Evolutionary conservation across 805 yeast species (phyloP).

Genomic region (Candida chilensis): DNA sequence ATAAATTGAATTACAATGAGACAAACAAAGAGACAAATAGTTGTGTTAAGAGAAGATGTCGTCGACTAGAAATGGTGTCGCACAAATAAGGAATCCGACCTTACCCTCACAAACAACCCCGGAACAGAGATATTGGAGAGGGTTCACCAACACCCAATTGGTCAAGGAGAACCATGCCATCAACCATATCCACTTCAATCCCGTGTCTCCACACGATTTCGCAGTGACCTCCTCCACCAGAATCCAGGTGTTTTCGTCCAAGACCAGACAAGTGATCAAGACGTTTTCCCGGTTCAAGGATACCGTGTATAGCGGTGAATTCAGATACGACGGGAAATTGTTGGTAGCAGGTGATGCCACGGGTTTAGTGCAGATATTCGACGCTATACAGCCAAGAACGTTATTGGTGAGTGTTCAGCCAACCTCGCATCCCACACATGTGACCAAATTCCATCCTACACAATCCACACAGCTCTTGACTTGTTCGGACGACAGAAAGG

Average conservation of each 20-base stretch:
- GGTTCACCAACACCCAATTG: slow-evolving; percentile 73
- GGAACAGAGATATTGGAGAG: slow-evolving; percentile 91
- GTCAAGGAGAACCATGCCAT: slow-evolving; percentile 93
- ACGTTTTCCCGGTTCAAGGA: slow-evolving; percentile 86
- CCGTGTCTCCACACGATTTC: slow-evolving; percentile 78
- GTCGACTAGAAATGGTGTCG: slow-evolving; percentile 54
- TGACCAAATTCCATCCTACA: slow-evolving; percentile 83
- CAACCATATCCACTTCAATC: slow-evolving; percentile 81
- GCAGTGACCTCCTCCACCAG: slow-evolving; percentile 90
- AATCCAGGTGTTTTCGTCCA: slow-evolving; percentile 88
- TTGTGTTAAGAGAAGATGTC: too few species aligned
- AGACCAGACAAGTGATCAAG: slow-evolving; percentile 83
- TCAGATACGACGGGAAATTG: slow-evolving; percentile 83
- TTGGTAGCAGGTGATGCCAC: slow-evolving; percentile 93
- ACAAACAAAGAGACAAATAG: too few species aligned
- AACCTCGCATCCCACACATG: slow-evolving; percentile 83
- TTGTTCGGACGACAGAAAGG: slow-evolving; percentile 86
- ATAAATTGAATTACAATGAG: too few species aligned
- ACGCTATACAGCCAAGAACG: slow-evolving; percentile 71
- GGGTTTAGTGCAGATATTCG: slow-evolving; percentile 87
- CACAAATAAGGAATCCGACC: slow-evolving; percentile 60
- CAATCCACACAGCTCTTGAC: slow-evolving; percentile 68
- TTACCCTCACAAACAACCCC: slow-evolving; percentile 83
- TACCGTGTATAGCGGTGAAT: slow-evolving; percentile 86
- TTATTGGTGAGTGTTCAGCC: slow-evolving; percentile 76